Evolutionary conservation across 176 grass and related monocot species (phyloP), one percentile per base, ranked within the genome.

Genomic region (Elymus sibiricus): DNA sequence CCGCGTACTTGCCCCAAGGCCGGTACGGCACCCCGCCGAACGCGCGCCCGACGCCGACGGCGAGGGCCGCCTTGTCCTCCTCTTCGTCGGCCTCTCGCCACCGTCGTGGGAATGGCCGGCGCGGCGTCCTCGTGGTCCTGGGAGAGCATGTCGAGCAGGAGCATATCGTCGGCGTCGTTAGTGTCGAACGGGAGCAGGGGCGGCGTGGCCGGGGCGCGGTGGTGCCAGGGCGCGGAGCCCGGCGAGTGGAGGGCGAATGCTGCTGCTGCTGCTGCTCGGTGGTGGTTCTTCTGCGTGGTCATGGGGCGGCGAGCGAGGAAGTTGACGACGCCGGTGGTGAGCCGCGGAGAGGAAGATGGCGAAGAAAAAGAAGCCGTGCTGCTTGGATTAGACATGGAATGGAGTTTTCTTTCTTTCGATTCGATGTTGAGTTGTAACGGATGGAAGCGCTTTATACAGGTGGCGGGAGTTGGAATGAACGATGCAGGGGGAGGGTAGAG

Each of bases 1-100:
- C 93, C 11, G 93, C 93, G 64, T 81, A 95, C 76, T 92, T 95
- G 40, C 93, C 93, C 93, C 93, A 95, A 2, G 93, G 93, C 43
- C 93, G 85, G 70, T 87, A 87, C 7, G 90, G 85, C 63, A 95
- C 93, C 4, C 93, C 93, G 63, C 93, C 79, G 88, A 85, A 94
- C 7, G 44, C 19, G 64, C 29, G 74, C 12, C 27, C 63, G 12
- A 5, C 0, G 24, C 24, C 60, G 11, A 5, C 63, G 63, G 10
- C 11, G 43, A 2, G 31, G 2, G 1, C 8, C 10, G 2, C 43
- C 10, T 37, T 37, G 35, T 29, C 27, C 27, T 13, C 13, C 5
- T 31, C 27, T 2, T 14, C 27, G 16, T 2, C 6, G 5, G 27
- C 26, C 63, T 65, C 63, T 65, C 29, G 11, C 2, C 46, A 12